Evolutionary conservation across 164 flowering plant species (phyloP).

Genomic region (Cinnamomum chago): DNA sequence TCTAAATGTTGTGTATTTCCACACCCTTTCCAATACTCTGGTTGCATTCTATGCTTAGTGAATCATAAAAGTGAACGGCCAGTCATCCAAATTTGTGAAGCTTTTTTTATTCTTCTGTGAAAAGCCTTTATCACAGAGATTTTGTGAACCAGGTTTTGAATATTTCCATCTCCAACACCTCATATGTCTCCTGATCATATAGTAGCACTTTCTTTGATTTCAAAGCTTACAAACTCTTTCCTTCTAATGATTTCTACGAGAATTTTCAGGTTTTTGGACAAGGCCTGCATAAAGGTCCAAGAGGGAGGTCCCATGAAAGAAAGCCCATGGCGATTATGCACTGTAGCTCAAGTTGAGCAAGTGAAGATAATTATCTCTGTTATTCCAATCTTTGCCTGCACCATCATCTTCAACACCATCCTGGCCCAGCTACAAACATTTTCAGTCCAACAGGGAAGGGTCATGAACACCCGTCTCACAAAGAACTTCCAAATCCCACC

Average conservation of each 20-base stretch:
- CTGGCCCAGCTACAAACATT: conserved; percentile 82
- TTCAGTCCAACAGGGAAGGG: conserved; percentile 72
- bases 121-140: too few relatives aligned
- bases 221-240: neutral
- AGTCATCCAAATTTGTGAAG: too few relatives aligned
- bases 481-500: conserved; percentile 59
- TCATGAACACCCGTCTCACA: conserved; percentile 50
- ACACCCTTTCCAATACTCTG: neutral
- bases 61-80: too few relatives aligned
- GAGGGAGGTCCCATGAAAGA: conserved; percentile 36
- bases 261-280: conserved; percentile 77
- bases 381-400: conserved; percentile 66
- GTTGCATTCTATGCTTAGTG: too few relatives aligned
- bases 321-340: conserved; percentile 70
- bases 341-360: conserved; percentile 64
- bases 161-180: too few relatives aligned
- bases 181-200: too few relatives aligned
- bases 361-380: conserved; percentile 58
- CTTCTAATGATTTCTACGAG: neutral
- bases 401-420: conserved; percentile 71
- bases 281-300: conserved; percentile 67
- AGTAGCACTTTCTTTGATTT: neutral
- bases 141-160: too few relatives aligned
- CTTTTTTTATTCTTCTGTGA: too few relatives aligned
- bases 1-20: neutral